phyloP scores from a whole-genome alignment of 805 yeast species.

The Ogataea neopini region DNA sequence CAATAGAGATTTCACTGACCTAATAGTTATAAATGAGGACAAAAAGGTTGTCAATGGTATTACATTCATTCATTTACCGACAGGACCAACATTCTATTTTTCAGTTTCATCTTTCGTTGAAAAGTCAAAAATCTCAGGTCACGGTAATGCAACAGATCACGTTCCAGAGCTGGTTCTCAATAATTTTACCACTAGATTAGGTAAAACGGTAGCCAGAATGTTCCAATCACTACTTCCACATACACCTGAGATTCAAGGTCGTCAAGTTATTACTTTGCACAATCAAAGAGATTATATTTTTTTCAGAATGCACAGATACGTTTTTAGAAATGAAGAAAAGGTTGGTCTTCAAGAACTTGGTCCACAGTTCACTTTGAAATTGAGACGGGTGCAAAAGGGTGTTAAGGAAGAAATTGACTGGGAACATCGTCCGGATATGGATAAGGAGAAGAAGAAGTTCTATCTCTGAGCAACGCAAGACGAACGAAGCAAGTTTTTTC shows the following conservation, averaged over 20 bases:
- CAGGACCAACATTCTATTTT: slow-evolving; percentile 93
- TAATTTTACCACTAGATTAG: slow-evolving; percentile 89
- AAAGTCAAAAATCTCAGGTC: slow-evolving; percentile 77
- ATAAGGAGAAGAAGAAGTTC: slow-evolving; percentile 91
- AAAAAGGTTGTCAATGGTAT: slow-evolving; percentile 89
- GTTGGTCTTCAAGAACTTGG: slow-evolving; percentile 97
- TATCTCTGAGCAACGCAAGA: slow-evolving; percentile 70
- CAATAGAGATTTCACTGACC: slow-evolving; percentile 83
- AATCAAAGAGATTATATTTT: slow-evolving; percentile 95
- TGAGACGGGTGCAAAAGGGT: slow-evolving; percentile 89
- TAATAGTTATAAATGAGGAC: slow-evolving; percentile 90
- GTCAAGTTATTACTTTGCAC: slow-evolving; percentile 94
- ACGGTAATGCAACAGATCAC: slow-evolving; percentile 88
- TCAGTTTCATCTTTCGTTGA: slow-evolving; percentile 75
- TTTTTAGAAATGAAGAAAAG: slow-evolving; percentile 84
- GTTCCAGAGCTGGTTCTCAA: slow-evolving; percentile 90
- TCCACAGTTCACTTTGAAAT: slow-evolving; percentile 89
- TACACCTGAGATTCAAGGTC: slow-evolving; percentile 89
- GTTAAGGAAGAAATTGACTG: slow-evolving; percentile 89
- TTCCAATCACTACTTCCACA: slow-evolving; percentile 94
- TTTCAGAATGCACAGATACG: slow-evolving; percentile 91
- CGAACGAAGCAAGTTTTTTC: too few species aligned
- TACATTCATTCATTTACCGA: slow-evolving; percentile 91
- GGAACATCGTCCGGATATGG: slow-evolving; percentile 97
- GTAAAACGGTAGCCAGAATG: slow-evolving; percentile 88